Conservation (phyloP, 805 yeast genomes). For the Cyberlindnera mississippiensis region DNA sequence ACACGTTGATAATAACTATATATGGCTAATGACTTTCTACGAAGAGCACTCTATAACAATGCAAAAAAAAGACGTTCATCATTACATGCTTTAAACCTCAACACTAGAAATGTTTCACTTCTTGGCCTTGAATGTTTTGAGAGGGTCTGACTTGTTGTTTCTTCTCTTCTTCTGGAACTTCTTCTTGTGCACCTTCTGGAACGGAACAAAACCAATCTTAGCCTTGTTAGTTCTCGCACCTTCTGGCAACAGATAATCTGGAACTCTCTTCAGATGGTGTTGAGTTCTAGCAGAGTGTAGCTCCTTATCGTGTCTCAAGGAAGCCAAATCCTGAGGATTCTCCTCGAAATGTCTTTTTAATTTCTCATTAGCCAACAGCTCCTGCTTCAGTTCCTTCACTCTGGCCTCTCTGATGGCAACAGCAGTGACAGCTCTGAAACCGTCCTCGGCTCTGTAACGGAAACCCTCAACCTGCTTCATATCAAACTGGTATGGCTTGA, state of each 20-base stretch:
- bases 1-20: not conserved
- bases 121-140: conserved; percentile 48
- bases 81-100: not conserved
- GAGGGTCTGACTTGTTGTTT: conserved; percentile 59
- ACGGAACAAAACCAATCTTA: conserved; percentile 70
- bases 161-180: conserved; percentile 37
- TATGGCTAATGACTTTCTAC: not conserved
- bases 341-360: conserved; percentile 94
- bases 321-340: conserved; percentile 88
- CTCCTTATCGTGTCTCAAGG: conserved; percentile 89
- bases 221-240: conserved; percentile 54
- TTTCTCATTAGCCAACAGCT: conserved; percentile 82
- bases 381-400: conserved; percentile 81
- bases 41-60: not conserved
- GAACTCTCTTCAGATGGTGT: conserved; percentile 84
- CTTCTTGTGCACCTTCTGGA: conserved; percentile 50
- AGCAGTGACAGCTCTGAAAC: conserved; percentile 89
- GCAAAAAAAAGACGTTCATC: conserved; percentile 1
- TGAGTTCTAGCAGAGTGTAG: conserved; percentile 80
- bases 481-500: conserved; percentile 88
- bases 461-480: conserved; percentile 90
- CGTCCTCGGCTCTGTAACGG: conserved; percentile 95
- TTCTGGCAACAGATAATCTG: conserved; percentile 85
- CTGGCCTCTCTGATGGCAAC: conserved; percentile 92
- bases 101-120: conserved; percentile 2